These are phyloP conservation scores for Fusarium tupiense DNA, from an alignment of 2,329 filamentous ascomycete species.

Conservation along the genomic window DNA sequence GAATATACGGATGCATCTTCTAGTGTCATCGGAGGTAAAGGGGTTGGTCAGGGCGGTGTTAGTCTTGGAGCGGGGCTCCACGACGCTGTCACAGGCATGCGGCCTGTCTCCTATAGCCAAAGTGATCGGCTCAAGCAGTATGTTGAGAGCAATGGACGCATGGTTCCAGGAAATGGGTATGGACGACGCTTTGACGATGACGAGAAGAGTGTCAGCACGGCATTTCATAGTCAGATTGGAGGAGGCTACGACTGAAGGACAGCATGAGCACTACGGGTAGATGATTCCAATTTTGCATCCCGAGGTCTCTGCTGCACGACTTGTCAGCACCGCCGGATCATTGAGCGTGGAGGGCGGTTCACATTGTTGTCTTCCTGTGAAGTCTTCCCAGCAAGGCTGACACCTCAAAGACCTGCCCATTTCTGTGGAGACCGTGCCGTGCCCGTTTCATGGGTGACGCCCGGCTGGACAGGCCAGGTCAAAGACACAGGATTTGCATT, in stretches of 20 bases:
- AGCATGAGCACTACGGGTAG: conserved; percentile 40
- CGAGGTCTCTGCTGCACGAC: conserved; percentile 39
- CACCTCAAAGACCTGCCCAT: conserved; percentile 27
- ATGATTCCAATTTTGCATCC: conserved; percentile 45
- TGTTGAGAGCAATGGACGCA: conserved; percentile 83
- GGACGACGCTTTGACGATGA: conserved; percentile 86
- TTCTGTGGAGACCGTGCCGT: conserved; percentile 36
- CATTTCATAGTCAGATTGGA: conserved; percentile 94
- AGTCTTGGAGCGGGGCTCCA: conserved; percentile 85
- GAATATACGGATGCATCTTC: conserved; percentile 87
- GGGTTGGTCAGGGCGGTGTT: conserved; percentile 84
- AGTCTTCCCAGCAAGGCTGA: conserved; percentile 38
- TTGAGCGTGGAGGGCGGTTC: conserved; percentile 29
- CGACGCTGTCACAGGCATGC: conserved; percentile 73
- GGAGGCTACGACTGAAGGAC: conserved; percentile 63
- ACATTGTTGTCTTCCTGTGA: conserved; percentile 33
- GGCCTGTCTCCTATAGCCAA: conserved; percentile 67
- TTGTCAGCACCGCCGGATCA: conserved; percentile 34
- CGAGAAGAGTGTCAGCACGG: conserved; percentile 93
- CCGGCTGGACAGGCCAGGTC: conserved; percentile 31
- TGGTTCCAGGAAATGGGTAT: conserved; percentile 73
- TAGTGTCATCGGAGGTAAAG: conserved; percentile 79
- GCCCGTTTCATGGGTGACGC: conserved; percentile 34
- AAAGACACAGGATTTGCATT: conserved; percentile 35
- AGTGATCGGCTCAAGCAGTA: conserved; percentile 91